These are phyloP conservation scores for Suillus brevipes DNA, from an alignment of 768 basidiomycete genomes.

Conservation along the genomic window DNA sequence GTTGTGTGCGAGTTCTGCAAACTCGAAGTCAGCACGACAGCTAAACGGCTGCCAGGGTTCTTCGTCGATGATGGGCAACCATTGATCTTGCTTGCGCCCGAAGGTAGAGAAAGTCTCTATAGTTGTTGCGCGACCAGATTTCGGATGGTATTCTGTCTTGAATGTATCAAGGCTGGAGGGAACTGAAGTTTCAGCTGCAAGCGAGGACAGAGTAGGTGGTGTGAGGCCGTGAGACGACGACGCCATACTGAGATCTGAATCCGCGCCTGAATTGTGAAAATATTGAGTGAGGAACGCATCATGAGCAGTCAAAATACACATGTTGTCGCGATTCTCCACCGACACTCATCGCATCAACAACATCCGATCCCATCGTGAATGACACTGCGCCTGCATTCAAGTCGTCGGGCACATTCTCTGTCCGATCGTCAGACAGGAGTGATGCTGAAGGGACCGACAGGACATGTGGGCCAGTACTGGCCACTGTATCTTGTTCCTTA, in stretches of 20 bases:
- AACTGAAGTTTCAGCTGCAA: neutral
- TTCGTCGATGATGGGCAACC: constrained; percentile 8
- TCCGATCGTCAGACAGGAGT: neutral
- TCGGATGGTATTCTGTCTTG: constrained; percentile 23
- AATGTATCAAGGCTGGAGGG: neutral
- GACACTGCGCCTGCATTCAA: neutral
- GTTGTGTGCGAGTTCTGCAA: constrained; percentile 7
- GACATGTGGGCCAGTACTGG: neutral
- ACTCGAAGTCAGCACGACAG: constrained; percentile 11
- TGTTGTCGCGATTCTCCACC: neutral
- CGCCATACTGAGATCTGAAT: neutral
- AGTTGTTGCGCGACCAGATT: constrained; percentile 8
- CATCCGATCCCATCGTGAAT: neutral
- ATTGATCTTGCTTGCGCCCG: neutral
- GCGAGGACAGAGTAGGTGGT: neutral
- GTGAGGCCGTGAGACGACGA: neutral
- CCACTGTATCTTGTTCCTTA: neutral
- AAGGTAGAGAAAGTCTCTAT: constrained; percentile 20
- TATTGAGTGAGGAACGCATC: neutral
- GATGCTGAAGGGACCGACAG: neutral
- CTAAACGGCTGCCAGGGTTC: constrained; percentile 15
- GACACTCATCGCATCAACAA: neutral
- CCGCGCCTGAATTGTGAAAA: neutral
- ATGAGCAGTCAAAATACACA: neutral
- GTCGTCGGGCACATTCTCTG: neutral